Evolutionary conservation across 768 basidiomycete genomes (phyloP), one percentile per base, ranked within the genome.

Genomic region (Termitomyces bulborhizus): DNA sequence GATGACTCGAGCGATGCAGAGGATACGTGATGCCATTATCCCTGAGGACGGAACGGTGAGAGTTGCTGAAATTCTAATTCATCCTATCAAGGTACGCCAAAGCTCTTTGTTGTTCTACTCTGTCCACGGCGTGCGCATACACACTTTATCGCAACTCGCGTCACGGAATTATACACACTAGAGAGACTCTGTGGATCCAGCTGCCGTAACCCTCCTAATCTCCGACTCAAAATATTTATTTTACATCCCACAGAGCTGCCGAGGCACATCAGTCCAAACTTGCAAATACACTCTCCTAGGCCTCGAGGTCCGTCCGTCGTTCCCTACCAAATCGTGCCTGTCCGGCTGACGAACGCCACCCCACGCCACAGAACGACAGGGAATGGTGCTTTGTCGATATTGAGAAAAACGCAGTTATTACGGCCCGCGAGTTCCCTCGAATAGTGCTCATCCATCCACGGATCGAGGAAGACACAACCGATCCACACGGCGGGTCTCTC

Each of bases 301-400:
- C 27, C 67, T 91, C 3, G 82, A 88, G 76, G 88, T 86, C 54
- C 44, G 72, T 66, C 56, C 40, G 27, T 34, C 39, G 2, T 24
- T n/a, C 27, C 26, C 6, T 31, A 16, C 34, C 36, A 3, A 34
- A 46, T 36, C 29, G 15, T 51, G 46, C 49, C 24, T 47, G 6
- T 13, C 40, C 36, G 18, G 51, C 40, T 37, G 31, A 40, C 53
- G 47, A 34, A 34, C 34, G 34, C 61, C 47, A 49, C 36, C 34
- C 41, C 27, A 12, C n/a, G 11, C 15, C 42, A 29, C 36, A 90
- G 88, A 75, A 85, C 64, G 89, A 91, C 62, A 77, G 89, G 58
- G 75, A 71, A 66, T 89, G 87, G 81, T 84, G 81, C 58, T 76
- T 90, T 62, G 74, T 88, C 47, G 84, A 85, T 59, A 76, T 76